These are phyloP conservation scores for Tubosaeta brunneosetosa DNA, from an alignment of 768 basidiomycete species.

Conservation along the genomic window DNA sequence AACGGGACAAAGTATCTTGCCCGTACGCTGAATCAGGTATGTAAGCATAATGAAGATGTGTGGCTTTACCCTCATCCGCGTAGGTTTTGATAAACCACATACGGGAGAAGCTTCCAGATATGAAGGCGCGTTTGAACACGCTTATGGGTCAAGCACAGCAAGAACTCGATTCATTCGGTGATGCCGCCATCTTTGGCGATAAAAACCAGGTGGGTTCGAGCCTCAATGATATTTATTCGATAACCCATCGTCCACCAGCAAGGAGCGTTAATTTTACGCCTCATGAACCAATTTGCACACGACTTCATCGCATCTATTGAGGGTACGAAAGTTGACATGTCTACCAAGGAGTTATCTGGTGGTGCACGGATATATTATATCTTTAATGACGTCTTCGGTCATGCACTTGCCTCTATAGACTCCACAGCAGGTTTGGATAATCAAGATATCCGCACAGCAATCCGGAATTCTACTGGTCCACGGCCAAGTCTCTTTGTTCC, in stretches of 20 bases:
- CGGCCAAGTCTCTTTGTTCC: slow-evolving; percentile 95
- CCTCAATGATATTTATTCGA: not conserved
- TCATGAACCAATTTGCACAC: slow-evolving; percentile 98
- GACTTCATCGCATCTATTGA: slow-evolving; percentile 98
- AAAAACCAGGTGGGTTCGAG: slow-evolving; percentile 60
- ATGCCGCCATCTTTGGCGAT: slow-evolving; percentile 87
- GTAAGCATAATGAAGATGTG: slow-evolving; percentile 14
- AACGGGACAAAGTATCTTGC: slow-evolving; percentile 96
- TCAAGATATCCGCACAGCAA: slow-evolving; percentile 95
- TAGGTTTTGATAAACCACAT: slow-evolving; percentile 96
- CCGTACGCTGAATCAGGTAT: slow-evolving; percentile 87
- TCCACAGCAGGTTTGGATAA: slow-evolving; percentile 87
- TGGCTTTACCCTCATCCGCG: not conserved
- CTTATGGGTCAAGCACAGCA: slow-evolving; percentile 99
- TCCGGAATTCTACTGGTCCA: slow-evolving; percentile 96
- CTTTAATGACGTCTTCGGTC: slow-evolving; percentile 97
- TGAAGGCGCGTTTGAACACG: slow-evolving; percentile 98
- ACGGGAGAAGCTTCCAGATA: slow-evolving; percentile 96
- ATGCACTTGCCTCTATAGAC: slow-evolving; percentile 85
- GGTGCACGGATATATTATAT: slow-evolving; percentile 99
- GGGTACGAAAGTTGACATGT: slow-evolving; percentile 92
- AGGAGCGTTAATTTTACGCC: slow-evolving; percentile 84
- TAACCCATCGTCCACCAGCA: slow-evolving; percentile 41
- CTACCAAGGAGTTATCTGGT: slow-evolving; percentile 96
- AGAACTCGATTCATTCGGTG: slow-evolving; percentile 94